Conservation (phyloP, 495 filamentous ascomycete species). For the Neohortaea acidophila region DNA sequence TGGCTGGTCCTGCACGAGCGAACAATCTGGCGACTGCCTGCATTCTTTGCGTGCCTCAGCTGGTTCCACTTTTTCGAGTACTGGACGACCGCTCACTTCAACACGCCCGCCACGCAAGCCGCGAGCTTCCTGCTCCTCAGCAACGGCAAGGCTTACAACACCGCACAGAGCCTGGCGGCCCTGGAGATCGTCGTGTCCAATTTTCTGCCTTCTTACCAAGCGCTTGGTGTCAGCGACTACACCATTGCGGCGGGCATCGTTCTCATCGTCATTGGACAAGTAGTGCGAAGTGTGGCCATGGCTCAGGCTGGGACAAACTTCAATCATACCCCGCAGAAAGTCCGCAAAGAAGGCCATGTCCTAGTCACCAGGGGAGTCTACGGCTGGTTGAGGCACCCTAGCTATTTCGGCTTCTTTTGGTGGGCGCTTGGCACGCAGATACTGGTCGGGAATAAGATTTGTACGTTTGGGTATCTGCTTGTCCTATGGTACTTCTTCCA, state of each 20-base stretch:
- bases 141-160: slow-evolving; percentile 73
- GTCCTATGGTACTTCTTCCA: slow-evolving; percentile 79
- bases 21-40: slow-evolving; percentile 65
- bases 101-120: slow-evolving; percentile 54
- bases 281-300: slow-evolving; percentile 65
- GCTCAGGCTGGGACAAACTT: slow-evolving; percentile 77
- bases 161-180: slow-evolving; percentile 60
- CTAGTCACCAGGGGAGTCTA: slow-evolving; percentile 66
- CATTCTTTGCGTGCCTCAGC: slow-evolving; percentile 61
- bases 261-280: slow-evolving; percentile 57
- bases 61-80: slow-evolving; percentile 95
- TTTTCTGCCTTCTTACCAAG: slow-evolving; percentile 21
- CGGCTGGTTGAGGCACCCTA: slow-evolving; percentile 56
- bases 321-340: slow-evolving; percentile 68
- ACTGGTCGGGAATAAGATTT: slow-evolving; percentile 69
- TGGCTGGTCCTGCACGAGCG: slow-evolving; percentile 28
- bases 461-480: slow-evolving; percentile 53
- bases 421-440: slow-evolving; percentile 93
- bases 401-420: slow-evolving; percentile 97
- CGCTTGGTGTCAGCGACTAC: slow-evolving; percentile 22
- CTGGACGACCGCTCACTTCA: slow-evolving; percentile 71
- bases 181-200: slow-evolving; percentile 53
- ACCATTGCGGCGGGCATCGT: slow-evolving; percentile 38
- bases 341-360: slow-evolving; percentile 48
- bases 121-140: slow-evolving; percentile 68